phyloP scores from a whole-genome alignment of 257 asterid genomes.

The Perilla frutescens region DNA sequence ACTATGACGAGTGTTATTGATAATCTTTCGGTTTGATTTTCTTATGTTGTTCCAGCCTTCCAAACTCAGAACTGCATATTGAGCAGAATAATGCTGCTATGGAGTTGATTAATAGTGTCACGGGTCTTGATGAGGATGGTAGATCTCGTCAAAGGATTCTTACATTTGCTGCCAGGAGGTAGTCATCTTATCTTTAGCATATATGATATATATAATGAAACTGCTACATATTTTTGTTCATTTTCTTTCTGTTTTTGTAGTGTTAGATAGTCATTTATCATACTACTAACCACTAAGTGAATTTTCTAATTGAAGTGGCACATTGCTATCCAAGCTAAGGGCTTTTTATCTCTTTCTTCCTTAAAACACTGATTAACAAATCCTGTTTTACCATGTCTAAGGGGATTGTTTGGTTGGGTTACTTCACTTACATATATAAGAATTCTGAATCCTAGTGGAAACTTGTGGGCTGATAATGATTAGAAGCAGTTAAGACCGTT shows the following conservation, averaged over 20 bases:
- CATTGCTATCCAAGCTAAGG: slow-evolving; percentile 4
- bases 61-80: slow-evolving; percentile 57
- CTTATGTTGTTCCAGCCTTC: slow-evolving; percentile 55
- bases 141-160: slow-evolving; percentile 98
- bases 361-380: neutral
- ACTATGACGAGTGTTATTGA: slow-evolving; percentile 23
- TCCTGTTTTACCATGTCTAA: slow-evolving; percentile 18
- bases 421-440: slow-evolving; percentile 11
- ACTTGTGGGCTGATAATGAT: slow-evolving; percentile 11
- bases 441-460: slow-evolving; percentile 5
- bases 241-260: neutral
- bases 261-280: slow-evolving; percentile 12
- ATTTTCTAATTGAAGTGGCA: slow-evolving; percentile 21
- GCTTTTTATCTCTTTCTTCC: neutral
- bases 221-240: slow-evolving; percentile 24
- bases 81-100: slow-evolving; percentile 87
- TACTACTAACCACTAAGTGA: slow-evolving; percentile 15
- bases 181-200: slow-evolving; percentile 33
- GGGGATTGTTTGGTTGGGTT: slow-evolving; percentile 6
- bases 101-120: slow-evolving; percentile 90
- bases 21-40: slow-evolving; percentile 24
- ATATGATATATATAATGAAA: slow-evolving; percentile 22
- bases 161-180: slow-evolving; percentile 97
- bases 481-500: slow-evolving; percentile 9
- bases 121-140: slow-evolving; percentile 94